Evolutionary conservation across 1,139 yeast species (phyloP), one percentile per base, ranked within the genome.

Genomic region (Pichia norvegensis): DNA sequence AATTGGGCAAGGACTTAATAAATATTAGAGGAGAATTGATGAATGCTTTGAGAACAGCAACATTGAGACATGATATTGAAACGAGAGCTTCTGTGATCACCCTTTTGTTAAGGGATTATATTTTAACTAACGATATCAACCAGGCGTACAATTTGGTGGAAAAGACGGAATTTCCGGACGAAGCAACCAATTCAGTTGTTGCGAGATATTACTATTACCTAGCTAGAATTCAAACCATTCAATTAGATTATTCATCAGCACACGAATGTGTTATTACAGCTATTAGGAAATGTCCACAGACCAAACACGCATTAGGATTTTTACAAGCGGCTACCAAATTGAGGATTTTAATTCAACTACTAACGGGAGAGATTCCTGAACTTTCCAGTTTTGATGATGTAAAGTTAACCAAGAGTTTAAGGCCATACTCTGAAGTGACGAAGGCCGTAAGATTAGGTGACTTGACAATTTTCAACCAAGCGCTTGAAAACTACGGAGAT

Each of bases 331-430:
- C 97, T 6, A 82, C 92, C 56, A 94, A 94, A 68, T 75, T 94
- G 55, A 85, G 81, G 61, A 84, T 92, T 52, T 76, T 90, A 46
- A 86, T 92, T 59, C 97, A 94, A 67, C 73, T 94, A 58, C 76
- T 94, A 55, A 90, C 92, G 81, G 98, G 99, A 45, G 98, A 92
- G 59, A 85, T 94, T 57, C 98, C 98, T n/a, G 96, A 87, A 59
- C 73, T 94, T 53, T 75, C 87, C 44, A 76, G 78, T 39, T 92
- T 94, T 73, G 79, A 79, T 59, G 83, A 83, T 58, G 69, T 74
- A 11, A 68, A 70, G 38, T 68, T 81, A 56, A 79, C 76, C 52
- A 70, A 72, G 48, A 70, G 84, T 2, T 73, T 88, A 50, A 76
- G 72, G 52, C 95, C 98, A 29, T 94, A 94, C 63, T 80, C 85